phyloP scores from a whole-genome alignment of 1,139 yeast genomes.

The Scheffersomyces parashehatae region DNA sequence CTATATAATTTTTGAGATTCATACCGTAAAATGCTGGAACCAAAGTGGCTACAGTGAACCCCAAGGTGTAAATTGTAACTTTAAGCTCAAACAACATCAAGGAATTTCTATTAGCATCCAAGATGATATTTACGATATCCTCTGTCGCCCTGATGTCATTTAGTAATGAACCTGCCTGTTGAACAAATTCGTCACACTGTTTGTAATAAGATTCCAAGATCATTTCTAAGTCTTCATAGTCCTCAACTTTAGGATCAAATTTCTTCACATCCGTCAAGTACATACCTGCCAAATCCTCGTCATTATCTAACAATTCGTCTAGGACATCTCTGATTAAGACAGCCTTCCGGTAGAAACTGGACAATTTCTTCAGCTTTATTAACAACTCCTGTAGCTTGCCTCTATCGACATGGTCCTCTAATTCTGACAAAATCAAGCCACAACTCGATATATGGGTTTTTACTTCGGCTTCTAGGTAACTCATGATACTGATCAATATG shows the following conservation, averaged over 20 bases:
- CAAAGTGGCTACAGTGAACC: conserved; percentile 71
- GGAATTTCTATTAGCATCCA: conserved; percentile 93
- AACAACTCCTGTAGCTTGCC: conserved; percentile 77
- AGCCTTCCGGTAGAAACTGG: conserved; percentile 83
- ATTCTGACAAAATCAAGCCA: conserved; percentile 73
- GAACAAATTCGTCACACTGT: conserved; percentile 96
- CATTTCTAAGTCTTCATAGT: conserved; percentile 82
- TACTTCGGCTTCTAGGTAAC: conserved; percentile 83
- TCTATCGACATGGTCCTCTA: conserved; percentile 85
- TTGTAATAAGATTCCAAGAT: conserved; percentile 89
- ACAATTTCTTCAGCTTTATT: conserved; percentile 76
- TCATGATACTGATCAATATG: conserved; percentile 79
- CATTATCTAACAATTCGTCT: conserved; percentile 84
- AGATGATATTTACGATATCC: conserved; percentile 90
- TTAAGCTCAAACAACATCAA: conserved; percentile 86
- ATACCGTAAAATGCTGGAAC: conserved; percentile 89
- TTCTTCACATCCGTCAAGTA: conserved; percentile 56
- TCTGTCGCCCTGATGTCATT: conserved; percentile 91
- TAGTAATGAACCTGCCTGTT: conserved; percentile 81
- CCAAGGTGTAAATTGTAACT: conserved; percentile 82
- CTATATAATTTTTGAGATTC: conserved; percentile 89
- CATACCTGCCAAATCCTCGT: conserved; percentile 86
- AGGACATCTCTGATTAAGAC: conserved; percentile 78
- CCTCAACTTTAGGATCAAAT: conserved; percentile 30
- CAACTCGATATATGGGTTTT: conserved; percentile 72